phyloP scores from a whole-genome alignment of 2,329 filamentous ascomycete genomes.

The Hysterium pulicare region DNA sequence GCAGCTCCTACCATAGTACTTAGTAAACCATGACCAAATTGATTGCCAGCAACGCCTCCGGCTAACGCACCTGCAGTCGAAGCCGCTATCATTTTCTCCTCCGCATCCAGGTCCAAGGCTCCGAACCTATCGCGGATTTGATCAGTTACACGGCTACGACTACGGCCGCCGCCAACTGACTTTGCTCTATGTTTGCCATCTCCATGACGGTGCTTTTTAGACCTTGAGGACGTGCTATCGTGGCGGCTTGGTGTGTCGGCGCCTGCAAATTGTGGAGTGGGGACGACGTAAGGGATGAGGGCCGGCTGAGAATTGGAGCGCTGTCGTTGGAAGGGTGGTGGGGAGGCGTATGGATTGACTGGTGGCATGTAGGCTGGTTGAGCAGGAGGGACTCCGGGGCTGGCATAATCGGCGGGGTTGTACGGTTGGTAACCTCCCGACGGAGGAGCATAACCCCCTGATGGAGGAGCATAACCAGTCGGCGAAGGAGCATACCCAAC shows the following conservation, averaged over 20 bases:
- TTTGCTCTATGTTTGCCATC: constrained; percentile 28
- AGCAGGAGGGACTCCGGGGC: too few relatives aligned
- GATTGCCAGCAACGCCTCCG: constrained; percentile 32
- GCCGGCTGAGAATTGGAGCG: constrained; percentile 34
- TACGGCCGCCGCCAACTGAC: constrained; percentile 33
- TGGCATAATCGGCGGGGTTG: constrained; percentile 29
- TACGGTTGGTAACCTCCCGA: constrained; percentile 23
- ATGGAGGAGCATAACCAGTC: constrained; percentile 18
- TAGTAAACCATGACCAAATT: constrained; percentile 32
- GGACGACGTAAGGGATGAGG: constrained; percentile 12
- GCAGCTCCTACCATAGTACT: constrained; percentile 37
- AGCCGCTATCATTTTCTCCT: constrained; percentile 31
- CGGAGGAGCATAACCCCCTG: constrained; percentile 6
- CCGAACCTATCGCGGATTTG: constrained; percentile 36
- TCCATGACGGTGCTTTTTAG: constrained; percentile 9
- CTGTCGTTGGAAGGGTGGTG: constrained; percentile 34
- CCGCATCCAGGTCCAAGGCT: constrained; percentile 22
- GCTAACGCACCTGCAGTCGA: constrained; percentile 39
- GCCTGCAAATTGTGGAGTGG: constrained; percentile 17
- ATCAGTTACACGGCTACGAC: constrained; percentile 30
- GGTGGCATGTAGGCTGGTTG: constrained; percentile 16
- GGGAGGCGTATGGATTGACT: constrained; percentile 23
- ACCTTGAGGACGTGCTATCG: constrained; percentile 22
- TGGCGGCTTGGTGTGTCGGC: constrained; percentile 24
- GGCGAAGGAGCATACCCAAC: constrained; percentile 31